These are phyloP conservation scores for Lentinus tigrinus DNA, from an alignment of 768 basidiomycete species.

Conservation along the genomic window DNA sequence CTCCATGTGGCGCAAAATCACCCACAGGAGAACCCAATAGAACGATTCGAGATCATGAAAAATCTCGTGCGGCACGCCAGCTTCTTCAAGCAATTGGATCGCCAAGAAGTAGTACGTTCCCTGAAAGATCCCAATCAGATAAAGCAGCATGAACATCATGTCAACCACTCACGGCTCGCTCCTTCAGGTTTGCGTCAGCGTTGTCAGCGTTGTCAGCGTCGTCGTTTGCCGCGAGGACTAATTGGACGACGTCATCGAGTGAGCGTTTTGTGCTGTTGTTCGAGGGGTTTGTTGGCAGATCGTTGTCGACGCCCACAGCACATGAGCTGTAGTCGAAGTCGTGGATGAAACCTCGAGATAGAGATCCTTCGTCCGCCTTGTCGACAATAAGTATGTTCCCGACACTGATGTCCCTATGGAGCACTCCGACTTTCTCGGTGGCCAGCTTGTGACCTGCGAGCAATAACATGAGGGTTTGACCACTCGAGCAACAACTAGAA, in stretches of 20 bases:
- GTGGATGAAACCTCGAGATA: conserved; percentile 3
- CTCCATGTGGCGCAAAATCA: conserved; percentile 6
- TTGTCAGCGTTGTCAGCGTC: not conserved
- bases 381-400: conserved; percentile 20
- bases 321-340: conserved; percentile 3
- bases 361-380: not conserved
- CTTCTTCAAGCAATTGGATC: not conserved
- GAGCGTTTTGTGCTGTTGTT: not conserved
- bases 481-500: too few species aligned
- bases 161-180: not conserved
- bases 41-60: conserved; percentile 17
- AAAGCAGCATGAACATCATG: not conserved
- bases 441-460: conserved; percentile 12
- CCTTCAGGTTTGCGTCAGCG: not conserved
- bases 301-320: not conserved
- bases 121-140: not conserved
- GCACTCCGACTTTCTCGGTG: conserved; percentile 5
- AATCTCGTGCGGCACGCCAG: not conserved
- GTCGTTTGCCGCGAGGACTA: not conserved
- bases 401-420: conserved; percentile 22
- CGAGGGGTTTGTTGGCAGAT: not conserved
- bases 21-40: conserved; percentile 16
- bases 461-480: not conserved
- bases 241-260: not conserved
- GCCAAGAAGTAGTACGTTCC: conserved; percentile 9